phyloP scores from a whole-genome alignment of 2,329 filamentous ascomycete genomes.

The Leptoxyphium fumago region DNA sequence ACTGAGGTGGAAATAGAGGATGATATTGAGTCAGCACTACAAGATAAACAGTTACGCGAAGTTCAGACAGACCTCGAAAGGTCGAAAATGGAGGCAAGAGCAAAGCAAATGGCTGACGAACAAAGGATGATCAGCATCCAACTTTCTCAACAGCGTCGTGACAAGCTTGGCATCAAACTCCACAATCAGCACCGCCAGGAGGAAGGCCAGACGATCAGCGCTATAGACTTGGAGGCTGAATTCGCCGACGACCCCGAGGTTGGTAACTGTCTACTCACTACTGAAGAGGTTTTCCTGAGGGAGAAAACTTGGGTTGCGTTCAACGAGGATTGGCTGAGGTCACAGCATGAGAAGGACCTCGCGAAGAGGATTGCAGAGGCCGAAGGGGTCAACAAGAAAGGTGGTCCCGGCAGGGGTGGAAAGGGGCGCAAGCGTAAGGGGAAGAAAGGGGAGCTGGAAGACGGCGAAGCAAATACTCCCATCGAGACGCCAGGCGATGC shows the following conservation, averaged over 20 bases:
- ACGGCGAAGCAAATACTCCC: conserved; percentile 24
- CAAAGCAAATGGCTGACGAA: conserved; percentile 14
- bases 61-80: conserved; percentile 16
- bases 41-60: conserved; percentile 16
- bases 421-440: conserved; percentile 36
- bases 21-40: conserved; percentile 25
- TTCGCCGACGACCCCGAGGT: conserved; percentile 88
- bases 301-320: conserved; percentile 88
- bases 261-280: conserved; percentile 57
- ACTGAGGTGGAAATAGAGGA: conserved; percentile 32
- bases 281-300: conserved; percentile 65
- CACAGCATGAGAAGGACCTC: conserved; percentile 71
- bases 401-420: conserved; percentile 15
- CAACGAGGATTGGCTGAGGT: conserved; percentile 85
- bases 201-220: conserved; percentile 11
- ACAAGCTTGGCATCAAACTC: conserved; percentile 32
- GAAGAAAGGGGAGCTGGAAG: conserved; percentile 23
- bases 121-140: conserved; percentile 22
- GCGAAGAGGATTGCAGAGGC: conserved; percentile 50
- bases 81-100: conserved; percentile 14
- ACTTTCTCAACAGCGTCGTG: conserved; percentile 34
- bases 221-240: conserved; percentile 39
- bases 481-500: conserved; percentile 30
- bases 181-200: conserved; percentile 19
- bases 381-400: conserved; percentile 25